Conservation (phyloP, 1,284 basidiomycete species). For the Microbotryum silenes-acaulis region DNA sequence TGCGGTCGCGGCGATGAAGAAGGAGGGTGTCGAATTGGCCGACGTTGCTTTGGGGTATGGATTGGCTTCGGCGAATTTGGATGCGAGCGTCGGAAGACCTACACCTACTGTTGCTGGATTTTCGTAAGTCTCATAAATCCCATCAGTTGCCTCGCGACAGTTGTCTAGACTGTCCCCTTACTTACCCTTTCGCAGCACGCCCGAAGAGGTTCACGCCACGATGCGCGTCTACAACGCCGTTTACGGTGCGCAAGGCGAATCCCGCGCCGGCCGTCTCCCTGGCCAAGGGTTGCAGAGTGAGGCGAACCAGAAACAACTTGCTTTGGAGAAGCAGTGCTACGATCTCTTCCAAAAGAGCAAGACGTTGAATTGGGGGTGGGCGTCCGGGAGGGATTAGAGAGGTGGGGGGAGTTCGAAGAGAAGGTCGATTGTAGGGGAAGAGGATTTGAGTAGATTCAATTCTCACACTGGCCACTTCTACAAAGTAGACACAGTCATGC, state of each 20-base stretch:
- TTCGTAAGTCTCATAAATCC: neutral
- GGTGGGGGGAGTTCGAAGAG: too few species aligned
- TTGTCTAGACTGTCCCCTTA: neutral
- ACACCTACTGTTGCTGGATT: slow-evolving; percentile 63
- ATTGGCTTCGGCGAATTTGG: slow-evolving; percentile 46
- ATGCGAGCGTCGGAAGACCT: slow-evolving; percentile 45
- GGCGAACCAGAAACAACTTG: slow-evolving; percentile 10
- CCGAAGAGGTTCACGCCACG: slow-evolving; percentile 29
- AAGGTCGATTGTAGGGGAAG: too few species aligned
- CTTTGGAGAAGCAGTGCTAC: slow-evolving; percentile 23
- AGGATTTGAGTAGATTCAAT: too few species aligned
- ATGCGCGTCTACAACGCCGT: slow-evolving; percentile 24
- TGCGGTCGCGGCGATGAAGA: slow-evolving; percentile 22
- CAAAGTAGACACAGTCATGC: too few species aligned
- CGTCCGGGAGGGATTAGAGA: neutral
- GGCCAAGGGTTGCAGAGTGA: slow-evolving; percentile 16
- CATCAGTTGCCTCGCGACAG: neutral
- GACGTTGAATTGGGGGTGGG: slow-evolving; percentile 26
- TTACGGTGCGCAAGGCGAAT: slow-evolving; percentile 8
- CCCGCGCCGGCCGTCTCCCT: slow-evolving; percentile 12
- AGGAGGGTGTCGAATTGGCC: slow-evolving; percentile 43
- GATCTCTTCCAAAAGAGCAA: slow-evolving; percentile 22
- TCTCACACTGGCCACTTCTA: too few species aligned
- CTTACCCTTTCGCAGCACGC: slow-evolving; percentile 1
- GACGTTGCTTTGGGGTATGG: slow-evolving; percentile 68